Evolutionary conservation across 805 yeast species (phyloP).

Genomic region (Hanseniaspora mollemarum): DNA sequence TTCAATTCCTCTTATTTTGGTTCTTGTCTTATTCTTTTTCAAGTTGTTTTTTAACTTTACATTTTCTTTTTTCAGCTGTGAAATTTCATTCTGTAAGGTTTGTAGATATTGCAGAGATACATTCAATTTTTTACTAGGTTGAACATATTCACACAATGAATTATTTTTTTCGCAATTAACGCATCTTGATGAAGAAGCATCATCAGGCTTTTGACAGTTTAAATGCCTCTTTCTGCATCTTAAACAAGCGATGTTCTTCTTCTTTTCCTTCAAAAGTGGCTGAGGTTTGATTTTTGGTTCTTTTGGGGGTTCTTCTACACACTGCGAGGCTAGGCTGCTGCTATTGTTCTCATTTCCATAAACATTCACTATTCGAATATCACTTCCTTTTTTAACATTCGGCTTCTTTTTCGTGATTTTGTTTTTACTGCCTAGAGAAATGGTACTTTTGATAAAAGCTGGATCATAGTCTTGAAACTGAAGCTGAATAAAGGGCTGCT

Average conservation of each 20-base stretch:
- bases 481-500: neutral
- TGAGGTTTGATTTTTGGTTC: neutral
- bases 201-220: conserved; percentile 36
- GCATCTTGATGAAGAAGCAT: conserved; percentile 34
- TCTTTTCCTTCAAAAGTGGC: conserved; percentile 16
- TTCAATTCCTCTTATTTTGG: neutral
- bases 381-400: neutral
- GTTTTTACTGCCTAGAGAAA: neutral
- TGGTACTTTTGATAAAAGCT: neutral
- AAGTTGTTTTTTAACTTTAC: conserved; percentile 38
- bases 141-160: conserved; percentile 56
- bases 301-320: neutral
- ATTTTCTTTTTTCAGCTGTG: conserved; percentile 54
- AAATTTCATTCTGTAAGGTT: conserved; percentile 56
- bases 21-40: neutral
- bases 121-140: conserved; percentile 60
- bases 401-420: neutral
- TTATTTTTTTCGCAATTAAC: conserved; percentile 46
- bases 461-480: neutral
- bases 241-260: conserved; percentile 37
- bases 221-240: conserved; percentile 63
- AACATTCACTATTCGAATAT: neutral
- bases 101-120: conserved; percentile 60
- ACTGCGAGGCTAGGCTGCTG: neutral
- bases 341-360: neutral